These are phyloP conservation scores for Talaromyces sp. DNA, from an alignment of 2,329 filamentous ascomycete species.

Conservation along the genomic window DNA sequence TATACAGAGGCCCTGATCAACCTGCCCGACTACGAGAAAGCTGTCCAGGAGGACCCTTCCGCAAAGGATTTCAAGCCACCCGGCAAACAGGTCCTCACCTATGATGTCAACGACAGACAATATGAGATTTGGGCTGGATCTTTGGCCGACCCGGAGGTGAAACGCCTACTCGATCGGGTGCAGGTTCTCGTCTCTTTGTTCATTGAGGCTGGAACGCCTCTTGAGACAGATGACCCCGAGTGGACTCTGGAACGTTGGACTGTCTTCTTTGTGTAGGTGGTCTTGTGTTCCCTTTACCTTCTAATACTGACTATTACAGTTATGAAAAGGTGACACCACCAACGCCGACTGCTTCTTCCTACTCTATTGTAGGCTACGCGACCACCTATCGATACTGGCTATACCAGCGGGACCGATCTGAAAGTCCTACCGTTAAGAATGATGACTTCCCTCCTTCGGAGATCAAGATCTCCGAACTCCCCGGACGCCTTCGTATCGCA, in stretches of 20 bases:
- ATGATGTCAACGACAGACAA: conserved; percentile 62
- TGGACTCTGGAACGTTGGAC: conserved; percentile 82
- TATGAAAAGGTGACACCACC: conserved; percentile 58
- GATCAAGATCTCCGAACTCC: conserved; percentile 62
- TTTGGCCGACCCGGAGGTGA: conserved; percentile 69
- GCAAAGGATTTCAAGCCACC: conserved; percentile 68
- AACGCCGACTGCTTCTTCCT: conserved; percentile 58
- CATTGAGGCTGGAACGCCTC: conserved; percentile 87
- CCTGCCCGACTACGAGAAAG: conserved; percentile 62
- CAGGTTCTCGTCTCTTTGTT: conserved; percentile 84
- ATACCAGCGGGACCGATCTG: conserved; percentile 42
- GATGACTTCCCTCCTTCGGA: conserved; percentile 48
- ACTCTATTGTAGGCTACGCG: conserved; percentile 84
- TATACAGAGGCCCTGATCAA: conserved; percentile 67
- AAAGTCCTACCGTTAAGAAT: conserved; percentile 45
- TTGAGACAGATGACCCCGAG: conserved; percentile 71
- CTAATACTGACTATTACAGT: conserved; percentile 32
- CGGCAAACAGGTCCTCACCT: conserved; percentile 68
- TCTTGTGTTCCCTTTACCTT: neutral
- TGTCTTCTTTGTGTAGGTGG: conserved; percentile 76
- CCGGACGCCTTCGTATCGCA: conserved; percentile 81
- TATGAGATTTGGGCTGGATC: conserved; percentile 86
- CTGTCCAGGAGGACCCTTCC: conserved; percentile 50
- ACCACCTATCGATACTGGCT: conserved; percentile 87
- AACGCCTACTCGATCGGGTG: conserved; percentile 73